phyloP scores from a whole-genome alignment of 805 yeast species.

The Ogataea henricii region DNA sequence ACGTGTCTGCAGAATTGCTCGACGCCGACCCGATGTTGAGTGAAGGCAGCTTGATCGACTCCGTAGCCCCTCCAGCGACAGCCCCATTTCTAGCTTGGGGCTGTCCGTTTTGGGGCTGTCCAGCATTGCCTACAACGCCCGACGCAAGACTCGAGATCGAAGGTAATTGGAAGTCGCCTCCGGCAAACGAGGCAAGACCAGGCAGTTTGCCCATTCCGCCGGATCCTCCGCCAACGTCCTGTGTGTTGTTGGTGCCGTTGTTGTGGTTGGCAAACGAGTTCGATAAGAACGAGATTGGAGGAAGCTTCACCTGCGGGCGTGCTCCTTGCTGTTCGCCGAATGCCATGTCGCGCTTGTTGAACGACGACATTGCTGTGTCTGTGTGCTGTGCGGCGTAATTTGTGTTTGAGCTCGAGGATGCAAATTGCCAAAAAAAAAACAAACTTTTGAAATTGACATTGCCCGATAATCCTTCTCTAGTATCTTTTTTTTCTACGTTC shows the following conservation, averaged over 20 bases:
- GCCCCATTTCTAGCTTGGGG: not conserved
- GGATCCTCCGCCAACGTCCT: not conserved
- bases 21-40: constrained; percentile 12
- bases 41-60: constrained; percentile 22
- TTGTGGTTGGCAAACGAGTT: constrained; percentile 11
- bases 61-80: not conserved
- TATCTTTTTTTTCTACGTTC: not conserved
- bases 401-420: not conserved
- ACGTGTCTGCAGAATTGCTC: constrained; percentile 8
- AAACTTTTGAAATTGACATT: not conserved
- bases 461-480: constrained; percentile 1
- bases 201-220: constrained; percentile 1
- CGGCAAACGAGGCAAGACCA: constrained; percentile 10
- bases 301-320: constrained; percentile 24
- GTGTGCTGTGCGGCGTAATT: not conserved
- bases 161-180: constrained; percentile 24
- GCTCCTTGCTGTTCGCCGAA: constrained; percentile 8
- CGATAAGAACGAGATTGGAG: constrained; percentile 31
- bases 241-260: constrained; percentile 10
- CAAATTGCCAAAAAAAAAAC: not conserved
- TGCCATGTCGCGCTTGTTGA: constrained; percentile 12
- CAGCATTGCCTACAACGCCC: not conserved
- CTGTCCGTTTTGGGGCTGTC: constrained; percentile 4
- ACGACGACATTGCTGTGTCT: constrained; percentile 9
- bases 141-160: constrained; percentile 14